Percentiles rank a stretch among this genome's conserved stretches.
Evolutionary conservation across 2,329 filamentous ascomycete genomes (phyloP).

Genomic region (Colletotrichum godetiae): DNA sequence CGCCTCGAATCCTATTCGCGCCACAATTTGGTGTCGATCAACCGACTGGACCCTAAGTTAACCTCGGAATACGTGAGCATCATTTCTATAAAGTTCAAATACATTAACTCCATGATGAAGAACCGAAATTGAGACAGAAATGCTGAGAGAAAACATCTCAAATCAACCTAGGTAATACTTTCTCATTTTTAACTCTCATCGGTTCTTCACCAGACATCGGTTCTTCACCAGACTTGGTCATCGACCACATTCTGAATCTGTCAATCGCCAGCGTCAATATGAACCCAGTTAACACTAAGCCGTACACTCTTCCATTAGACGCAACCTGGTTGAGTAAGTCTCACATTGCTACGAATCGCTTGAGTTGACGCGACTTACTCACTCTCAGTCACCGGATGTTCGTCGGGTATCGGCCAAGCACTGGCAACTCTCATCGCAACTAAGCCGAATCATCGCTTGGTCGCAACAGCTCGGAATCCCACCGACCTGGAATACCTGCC

Average conservation of each 20-base stretch:
- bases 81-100: background rate
- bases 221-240: background rate
- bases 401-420: conserved; percentile 57
- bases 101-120: background rate
- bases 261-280: background rate
- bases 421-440: conserved; percentile 51
- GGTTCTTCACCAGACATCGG: background rate
- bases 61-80: background rate
- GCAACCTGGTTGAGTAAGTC: conserved; percentile 53
- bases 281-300: background rate
- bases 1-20: background rate
- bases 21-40: background rate
- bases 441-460: conserved; percentile 51
- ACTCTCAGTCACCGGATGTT: conserved; percentile 58
- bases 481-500: conserved; percentile 54
- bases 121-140: background rate
- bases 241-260: too few species aligned
- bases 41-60: background rate
- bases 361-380: background rate
- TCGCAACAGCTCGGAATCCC: conserved; percentile 60
- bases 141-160: background rate
- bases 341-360: too few species aligned
- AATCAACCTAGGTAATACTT: background rate
- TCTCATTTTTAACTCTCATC: background rate
- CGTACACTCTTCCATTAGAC: conserved; percentile 44